Percentiles rank a stretch among this genome's conserved stretches.
phyloP scores from a whole-genome alignment of 1,284 basidiomycete species.

The Naganishia cerealis region DNA sequence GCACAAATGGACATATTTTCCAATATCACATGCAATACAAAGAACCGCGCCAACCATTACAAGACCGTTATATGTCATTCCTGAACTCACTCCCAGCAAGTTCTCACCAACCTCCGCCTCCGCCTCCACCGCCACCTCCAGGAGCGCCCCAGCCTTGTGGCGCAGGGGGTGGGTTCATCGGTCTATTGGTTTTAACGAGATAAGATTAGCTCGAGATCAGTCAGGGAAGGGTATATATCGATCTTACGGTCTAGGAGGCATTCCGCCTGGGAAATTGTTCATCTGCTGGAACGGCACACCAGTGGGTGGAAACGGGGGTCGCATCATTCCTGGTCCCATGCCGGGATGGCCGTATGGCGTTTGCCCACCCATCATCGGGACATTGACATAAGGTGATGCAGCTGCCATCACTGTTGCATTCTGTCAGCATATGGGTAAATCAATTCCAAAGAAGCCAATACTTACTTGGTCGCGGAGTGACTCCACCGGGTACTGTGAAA shows the following conservation, averaged over 20 bases:
- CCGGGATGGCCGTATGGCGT: conserved; percentile 22
- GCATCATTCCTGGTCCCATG: conserved; percentile 3
- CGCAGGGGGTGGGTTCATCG: conserved; percentile 9
- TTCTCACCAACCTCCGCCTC: background rate
- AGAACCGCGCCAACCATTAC: background rate
- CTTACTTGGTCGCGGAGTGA: conserved; percentile 26
- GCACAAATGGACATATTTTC: background rate
- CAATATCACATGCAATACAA: conserved; percentile 23
- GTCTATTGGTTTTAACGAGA: background rate
- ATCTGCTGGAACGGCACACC: conserved; percentile 13
- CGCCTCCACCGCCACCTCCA: background rate
- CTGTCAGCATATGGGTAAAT: background rate
- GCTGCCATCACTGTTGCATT: conserved; percentile 13
- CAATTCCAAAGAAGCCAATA: too few species aligned
- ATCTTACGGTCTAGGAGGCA: conserved; percentile 18
- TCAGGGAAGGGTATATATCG: background rate
- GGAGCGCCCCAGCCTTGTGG: background rate
- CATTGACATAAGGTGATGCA: conserved; percentile 20
- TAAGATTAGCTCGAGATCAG: background rate
- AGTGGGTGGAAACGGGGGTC: conserved; percentile 21
- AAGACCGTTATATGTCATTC: background rate
- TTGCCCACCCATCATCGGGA: conserved; percentile 1
- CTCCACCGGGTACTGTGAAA: conserved; percentile 14
- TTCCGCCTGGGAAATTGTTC: conserved; percentile 9
- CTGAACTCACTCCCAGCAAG: background rate